These are phyloP conservation scores for Ceratobasidium sp. DNA, from an alignment of 1,284 basidiomycete genomes.

Conservation along the genomic window DNA sequence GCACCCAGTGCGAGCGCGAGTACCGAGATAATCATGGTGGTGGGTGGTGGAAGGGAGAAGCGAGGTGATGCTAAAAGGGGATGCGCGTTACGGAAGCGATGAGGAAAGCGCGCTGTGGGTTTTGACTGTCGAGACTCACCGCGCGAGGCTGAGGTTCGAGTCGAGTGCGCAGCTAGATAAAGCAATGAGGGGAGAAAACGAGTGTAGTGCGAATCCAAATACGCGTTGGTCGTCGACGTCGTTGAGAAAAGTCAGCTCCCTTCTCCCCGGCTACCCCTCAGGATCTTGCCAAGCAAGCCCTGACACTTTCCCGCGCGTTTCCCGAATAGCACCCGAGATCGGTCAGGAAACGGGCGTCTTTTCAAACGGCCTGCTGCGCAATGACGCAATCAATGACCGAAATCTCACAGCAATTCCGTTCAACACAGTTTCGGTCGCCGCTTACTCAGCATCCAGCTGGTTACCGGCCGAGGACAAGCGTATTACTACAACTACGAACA, in stretches of 20 bases:
- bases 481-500: slow-evolving; percentile 48
- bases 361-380: neutral
- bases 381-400: slow-evolving; percentile 15
- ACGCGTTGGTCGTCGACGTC: slow-evolving; percentile 29
- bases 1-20: slow-evolving; percentile 56
- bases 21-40: slow-evolving; percentile 50
- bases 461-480: no score
- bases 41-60: neutral
- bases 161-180: neutral
- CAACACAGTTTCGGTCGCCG: no score
- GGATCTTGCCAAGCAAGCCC: slow-evolving; percentile 16
- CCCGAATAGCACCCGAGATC: neutral
- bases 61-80: slow-evolving; percentile 27
- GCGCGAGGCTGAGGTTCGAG: neutral
- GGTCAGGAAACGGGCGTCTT: no score
- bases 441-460: neutral
- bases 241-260: slow-evolving; percentile 12
- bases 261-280: neutral
- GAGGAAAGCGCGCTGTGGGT: neutral
- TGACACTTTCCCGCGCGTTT: neutral
- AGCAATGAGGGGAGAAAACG: slow-evolving; percentile 27
- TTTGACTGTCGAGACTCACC: neutral
- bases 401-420: neutral
- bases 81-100: slow-evolving; percentile 21
- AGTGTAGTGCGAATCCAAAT: slow-evolving; percentile 32